Conservation (phyloP, 2,329 filamentous ascomycete species). For the Penicillium polonicum region DNA sequence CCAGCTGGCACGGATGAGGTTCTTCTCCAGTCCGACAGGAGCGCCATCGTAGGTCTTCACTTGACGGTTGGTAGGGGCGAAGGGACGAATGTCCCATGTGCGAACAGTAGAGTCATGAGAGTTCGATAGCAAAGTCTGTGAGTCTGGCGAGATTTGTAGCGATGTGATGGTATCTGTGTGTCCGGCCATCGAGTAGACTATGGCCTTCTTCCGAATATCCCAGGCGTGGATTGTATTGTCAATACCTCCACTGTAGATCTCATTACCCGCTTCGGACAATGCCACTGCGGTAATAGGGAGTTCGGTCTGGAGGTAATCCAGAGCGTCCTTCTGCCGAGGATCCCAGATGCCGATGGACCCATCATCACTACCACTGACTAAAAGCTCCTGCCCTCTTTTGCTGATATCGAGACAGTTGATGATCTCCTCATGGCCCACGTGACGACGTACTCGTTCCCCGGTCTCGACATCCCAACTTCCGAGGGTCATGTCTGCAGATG, state of each 20-base stretch:
- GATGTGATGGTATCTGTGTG: conserved; percentile 93
- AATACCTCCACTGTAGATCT: conserved; percentile 90
- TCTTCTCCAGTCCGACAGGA: conserved; percentile 82
- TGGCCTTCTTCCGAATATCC: conserved; percentile 88
- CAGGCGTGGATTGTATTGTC: conserved; percentile 97
- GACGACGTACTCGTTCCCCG: conserved; percentile 85
- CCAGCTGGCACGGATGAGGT: conserved; percentile 88
- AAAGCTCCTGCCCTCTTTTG: conserved; percentile 82
- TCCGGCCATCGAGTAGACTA: conserved; percentile 82
- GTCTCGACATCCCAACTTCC: conserved; percentile 95
- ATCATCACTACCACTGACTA: conserved; percentile 91
- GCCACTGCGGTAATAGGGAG: conserved; percentile 91
- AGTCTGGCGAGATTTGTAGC: conserved; percentile 86
- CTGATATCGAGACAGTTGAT: conserved; percentile 89
- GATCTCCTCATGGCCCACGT: conserved; percentile 92
- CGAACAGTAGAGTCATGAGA: conserved; percentile 90
- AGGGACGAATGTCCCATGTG: conserved; percentile 95
- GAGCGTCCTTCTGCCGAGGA: conserved; percentile 81
- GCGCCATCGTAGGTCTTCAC: conserved; percentile 92
- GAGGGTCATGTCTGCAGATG: conserved; percentile 88
- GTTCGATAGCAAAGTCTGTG: conserved; percentile 84
- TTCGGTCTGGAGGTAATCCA: conserved; percentile 84
- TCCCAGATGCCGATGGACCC: conserved; percentile 96
- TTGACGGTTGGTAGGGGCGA: conserved; percentile 82
- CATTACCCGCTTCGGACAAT: conserved; percentile 90